Base-by-base conservation (phyloP, 2,329 filamentous ascomycete species). In the Clonostachys chloroleuca region DNA sequence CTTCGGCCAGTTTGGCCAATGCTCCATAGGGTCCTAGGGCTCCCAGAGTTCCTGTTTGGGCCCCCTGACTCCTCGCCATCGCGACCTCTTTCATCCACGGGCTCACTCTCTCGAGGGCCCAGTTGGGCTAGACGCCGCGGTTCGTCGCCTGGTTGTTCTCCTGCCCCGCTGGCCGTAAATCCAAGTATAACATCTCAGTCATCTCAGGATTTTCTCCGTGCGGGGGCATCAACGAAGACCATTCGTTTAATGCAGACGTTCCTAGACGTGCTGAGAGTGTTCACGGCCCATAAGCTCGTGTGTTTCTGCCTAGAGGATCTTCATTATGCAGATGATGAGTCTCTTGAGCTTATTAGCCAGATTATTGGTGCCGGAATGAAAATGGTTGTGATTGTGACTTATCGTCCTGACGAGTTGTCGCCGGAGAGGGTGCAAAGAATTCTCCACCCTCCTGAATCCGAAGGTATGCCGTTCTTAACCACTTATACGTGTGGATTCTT, bases 231-330 rank as follows among this genome's bases (percentile, higher is more conserved):
- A 6, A 82, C 78, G 12, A 84, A 83, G 59, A 80, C 75, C 2
- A 86, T 89, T 53, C 83, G 89, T 12, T 78, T 96, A 47, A 88
- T 92, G 76, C 92, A 91, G 59, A 92, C 89, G 2, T 92, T 95
- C 56, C 71, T 96, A 42, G 92, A 96, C 55, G 86, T 96, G 10
- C 66, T 96, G 44, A 81, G 89, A 45, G 81, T 95, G 40, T 84
- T 97, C 47, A 87, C 89, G 0, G 77, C 84, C 17, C 84, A 92
- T 61, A 94, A 92, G 57, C 84, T 96, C 57, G 91, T 96, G 46
- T 95, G 89, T 59, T 84, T 96, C 56, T 91, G 85, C 56, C 69
- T 96, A 30, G 92, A 96, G 59, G 92, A 96, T 64, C 70, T 96
- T 34, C 91, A 96, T 57, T 94, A 90, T 63, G 90, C 91, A 7